Conservation (phyloP, 2,329 filamentous ascomycete genomes). For the Exophiala bonariae region DNA sequence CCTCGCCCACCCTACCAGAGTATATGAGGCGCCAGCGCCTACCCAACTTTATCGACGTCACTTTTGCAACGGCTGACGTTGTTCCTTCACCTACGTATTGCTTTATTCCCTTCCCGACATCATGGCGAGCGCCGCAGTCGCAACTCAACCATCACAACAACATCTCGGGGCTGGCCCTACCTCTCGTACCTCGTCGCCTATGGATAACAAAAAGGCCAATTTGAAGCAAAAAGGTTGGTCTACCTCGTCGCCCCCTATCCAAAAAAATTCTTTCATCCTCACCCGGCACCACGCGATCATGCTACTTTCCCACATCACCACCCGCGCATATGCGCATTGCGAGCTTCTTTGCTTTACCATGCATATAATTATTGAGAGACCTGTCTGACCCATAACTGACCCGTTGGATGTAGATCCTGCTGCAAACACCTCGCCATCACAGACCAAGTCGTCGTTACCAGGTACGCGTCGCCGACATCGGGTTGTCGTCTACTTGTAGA, state of each 20-base stretch:
- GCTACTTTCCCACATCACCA: slow-evolving; percentile 13
- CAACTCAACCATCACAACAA: slow-evolving; percentile 28
- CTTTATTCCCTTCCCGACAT: slow-evolving; percentile 26
- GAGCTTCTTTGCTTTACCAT: slow-evolving; percentile 5
- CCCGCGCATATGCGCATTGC: slow-evolving; percentile 6
- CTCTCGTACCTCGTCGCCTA: slow-evolving; percentile 39
- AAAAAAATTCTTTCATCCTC: slow-evolving; percentile 15
- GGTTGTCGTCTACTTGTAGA: neutral
- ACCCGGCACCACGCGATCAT: slow-evolving; percentile 1
- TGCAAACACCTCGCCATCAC: slow-evolving; percentile 23
- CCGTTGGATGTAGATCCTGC: slow-evolving; percentile 6
- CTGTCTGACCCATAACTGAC: slow-evolving; percentile 10
- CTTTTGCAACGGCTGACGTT: slow-evolving; percentile 28
- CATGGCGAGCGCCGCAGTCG: slow-evolving; percentile 26
- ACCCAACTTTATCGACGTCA: slow-evolving; percentile 27
- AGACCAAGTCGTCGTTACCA: slow-evolving; percentile 25
- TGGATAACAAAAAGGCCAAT: slow-evolving; percentile 43
- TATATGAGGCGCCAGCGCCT: slow-evolving; percentile 27
- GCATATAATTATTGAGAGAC: slow-evolving; percentile 1
- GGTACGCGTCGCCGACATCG: slow-evolving; percentile 20
- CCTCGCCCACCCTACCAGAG: slow-evolving; percentile 20
- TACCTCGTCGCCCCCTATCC: slow-evolving; percentile 19
- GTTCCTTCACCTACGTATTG: slow-evolving; percentile 26
- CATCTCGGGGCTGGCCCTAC: slow-evolving; percentile 28
- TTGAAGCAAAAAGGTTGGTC: slow-evolving; percentile 41